These are phyloP conservation scores for Dioscorea alata DNA, from an alignment of 106 monocot species.

Conservation along the genomic window DNA sequence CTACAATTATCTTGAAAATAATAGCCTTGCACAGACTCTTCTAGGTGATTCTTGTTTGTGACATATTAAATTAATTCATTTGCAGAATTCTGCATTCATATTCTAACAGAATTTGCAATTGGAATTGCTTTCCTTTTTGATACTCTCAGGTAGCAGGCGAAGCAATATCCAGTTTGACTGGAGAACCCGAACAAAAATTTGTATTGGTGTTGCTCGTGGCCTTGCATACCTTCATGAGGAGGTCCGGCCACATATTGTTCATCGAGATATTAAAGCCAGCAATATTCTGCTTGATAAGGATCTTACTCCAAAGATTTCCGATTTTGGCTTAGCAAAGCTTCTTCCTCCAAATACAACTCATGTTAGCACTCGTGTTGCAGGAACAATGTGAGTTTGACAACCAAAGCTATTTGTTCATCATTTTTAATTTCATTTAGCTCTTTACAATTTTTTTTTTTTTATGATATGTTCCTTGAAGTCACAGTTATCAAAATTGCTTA, in stretches of 20 bases:
- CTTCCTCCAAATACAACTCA: constrained; percentile 62
- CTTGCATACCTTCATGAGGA: constrained; percentile 76
- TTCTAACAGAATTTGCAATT: no score
- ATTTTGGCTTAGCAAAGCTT: constrained; percentile 74
- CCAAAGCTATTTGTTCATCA: neutral
- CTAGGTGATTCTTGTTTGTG: constrained; percentile 34
- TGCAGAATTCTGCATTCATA: no score
- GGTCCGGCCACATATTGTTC: constrained; percentile 51
- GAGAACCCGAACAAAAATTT: constrained; percentile 48
- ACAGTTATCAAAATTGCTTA: no score
- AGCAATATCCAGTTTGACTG: constrained; percentile 56
- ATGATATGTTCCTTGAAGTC: no score
- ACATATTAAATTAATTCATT: neutral
- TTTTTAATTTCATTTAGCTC: neutral
- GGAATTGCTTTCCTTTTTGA: neutral
- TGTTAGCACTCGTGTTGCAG: constrained; percentile 74
- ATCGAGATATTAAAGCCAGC: constrained; percentile 74
- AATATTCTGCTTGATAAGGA: constrained; percentile 73
- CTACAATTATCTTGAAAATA: constrained; percentile 76
- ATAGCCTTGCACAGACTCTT: constrained; percentile 76
- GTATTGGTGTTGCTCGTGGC: constrained; percentile 61
- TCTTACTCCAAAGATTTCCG: constrained; percentile 66
- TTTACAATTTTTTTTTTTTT: no score
- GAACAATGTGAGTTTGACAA: constrained; percentile 51
- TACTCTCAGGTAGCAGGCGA: constrained; percentile 30